Base-by-base conservation (phyloP, 306 rosid species). In the Mucuna pruriens region DNA sequence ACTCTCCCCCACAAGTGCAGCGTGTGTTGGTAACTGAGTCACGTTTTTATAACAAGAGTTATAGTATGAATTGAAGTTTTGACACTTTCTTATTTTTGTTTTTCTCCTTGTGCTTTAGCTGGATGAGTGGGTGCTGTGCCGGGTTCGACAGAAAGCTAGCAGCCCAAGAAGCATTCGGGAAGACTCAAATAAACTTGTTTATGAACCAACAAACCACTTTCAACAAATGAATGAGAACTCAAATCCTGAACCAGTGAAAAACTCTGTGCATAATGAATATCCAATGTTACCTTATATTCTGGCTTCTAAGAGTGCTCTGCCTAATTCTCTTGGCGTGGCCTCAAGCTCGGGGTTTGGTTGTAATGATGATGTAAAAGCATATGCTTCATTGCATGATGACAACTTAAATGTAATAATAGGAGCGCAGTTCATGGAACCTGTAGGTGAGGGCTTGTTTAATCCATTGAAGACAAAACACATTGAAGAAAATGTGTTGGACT, bases 101-200 rank as follows among this genome's bases (percentile, higher is more conserved):
- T 51, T 52, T 7, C 9, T 68, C 22, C 40, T 36, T 81, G 46
- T 82, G 39, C n/a, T 62, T 45, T 86, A 91, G 97, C 81, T 91
- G 63, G 97, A 91, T 79, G 91, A 91, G 79, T 92, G 95, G 97
- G 92, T 92, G 80, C 75, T 92, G 40, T 92, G 95, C 80, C 85
- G 90, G 49, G 89, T 91, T 78, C 72, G 90, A 22, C 77, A 84
- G 22, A 92, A 89, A 39, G 57, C 5, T 46, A 80, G 78, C 82
- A 80, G 74, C 60, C 65, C 82, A 22, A 85, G 88, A 82, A 86
- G 57, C 81, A 69, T 42, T 7, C 82, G 82, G 80, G 89, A 89
- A 64, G 91, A 86, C 17, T 83, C 77, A 82, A 86, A 77, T 79
- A 81, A 61, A 29, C 29, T 54, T 38, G 19, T 72, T 75, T 68